phyloP scores from a whole-genome alignment of 768 basidiomycete species.

The Mycena vitilis region DNA sequence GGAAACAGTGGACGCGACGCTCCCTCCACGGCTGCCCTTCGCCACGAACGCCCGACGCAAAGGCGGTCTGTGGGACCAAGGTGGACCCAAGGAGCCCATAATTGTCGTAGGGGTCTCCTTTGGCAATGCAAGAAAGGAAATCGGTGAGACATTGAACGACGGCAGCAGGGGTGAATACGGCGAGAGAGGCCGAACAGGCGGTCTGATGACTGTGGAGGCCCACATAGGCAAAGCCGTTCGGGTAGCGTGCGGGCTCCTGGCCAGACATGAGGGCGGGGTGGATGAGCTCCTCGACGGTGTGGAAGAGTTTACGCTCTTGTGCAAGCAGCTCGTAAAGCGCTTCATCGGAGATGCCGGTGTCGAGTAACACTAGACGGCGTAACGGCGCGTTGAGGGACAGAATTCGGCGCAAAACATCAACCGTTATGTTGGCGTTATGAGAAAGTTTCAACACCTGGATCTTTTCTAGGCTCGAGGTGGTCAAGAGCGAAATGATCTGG shows the following conservation, averaged over 20 bases:
- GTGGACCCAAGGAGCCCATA: constrained; percentile 6
- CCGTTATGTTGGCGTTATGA: constrained; percentile 40
- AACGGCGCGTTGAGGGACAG: constrained; percentile 39
- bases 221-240: constrained; percentile 38
- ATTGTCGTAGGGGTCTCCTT: background rate
- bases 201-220: background rate
- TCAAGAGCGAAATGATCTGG: constrained; percentile 40
- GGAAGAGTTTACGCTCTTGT: constrained; percentile 42
- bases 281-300: constrained; percentile 42
- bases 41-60: constrained; percentile 32
- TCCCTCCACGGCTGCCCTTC: constrained; percentile 35
- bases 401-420: constrained; percentile 38
- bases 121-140: constrained; percentile 13
- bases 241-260: constrained; percentile 27
- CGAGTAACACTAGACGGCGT: constrained; percentile 41
- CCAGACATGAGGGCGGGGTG: constrained; percentile 42
- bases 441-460: constrained; percentile 43
- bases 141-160: constrained; percentile 41
- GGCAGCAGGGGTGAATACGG: constrained; percentile 43
- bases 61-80: constrained; percentile 32
- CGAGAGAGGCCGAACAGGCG: constrained; percentile 33
- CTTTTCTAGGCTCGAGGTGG: constrained; percentile 10
- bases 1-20: constrained; percentile 35
- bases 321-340: constrained; percentile 40
- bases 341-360: constrained; percentile 39